Conservation (phyloP, 768 basidiomycete species). For the Boletus reticuloceps region DNA sequence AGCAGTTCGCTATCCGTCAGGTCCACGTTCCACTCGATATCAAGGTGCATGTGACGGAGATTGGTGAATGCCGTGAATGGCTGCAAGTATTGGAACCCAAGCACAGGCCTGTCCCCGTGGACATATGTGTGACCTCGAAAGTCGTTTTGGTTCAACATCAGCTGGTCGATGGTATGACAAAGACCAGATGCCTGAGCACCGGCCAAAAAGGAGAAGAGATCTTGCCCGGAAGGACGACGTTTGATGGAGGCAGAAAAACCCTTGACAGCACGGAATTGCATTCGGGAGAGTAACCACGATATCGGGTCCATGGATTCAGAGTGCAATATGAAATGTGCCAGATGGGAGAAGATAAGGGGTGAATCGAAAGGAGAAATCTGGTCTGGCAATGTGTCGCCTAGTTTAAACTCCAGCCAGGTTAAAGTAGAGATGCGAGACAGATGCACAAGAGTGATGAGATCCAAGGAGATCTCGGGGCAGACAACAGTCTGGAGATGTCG, state of each 20-base stretch:
- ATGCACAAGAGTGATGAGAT: too few relatives aligned
- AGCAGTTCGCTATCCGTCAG: neutral
- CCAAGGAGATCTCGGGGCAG: neutral
- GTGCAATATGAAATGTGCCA: neutral
- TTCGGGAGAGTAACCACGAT: neutral
- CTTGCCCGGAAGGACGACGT: neutral
- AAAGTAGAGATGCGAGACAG: neutral
- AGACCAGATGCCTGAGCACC: neutral
- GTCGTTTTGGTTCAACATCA: neutral
- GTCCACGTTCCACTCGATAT: neutral
- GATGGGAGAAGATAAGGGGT: neutral
- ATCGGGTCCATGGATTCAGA: neutral
- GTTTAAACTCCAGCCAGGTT: neutral
- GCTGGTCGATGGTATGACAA: neutral
- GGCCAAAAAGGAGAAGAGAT: neutral
- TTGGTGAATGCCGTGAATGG: neutral
- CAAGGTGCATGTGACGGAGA: neutral
- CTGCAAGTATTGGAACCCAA: neutral
- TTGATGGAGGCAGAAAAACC: neutral
- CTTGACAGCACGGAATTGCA: neutral
- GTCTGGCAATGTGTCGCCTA: neutral
- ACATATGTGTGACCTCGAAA: too few relatives aligned
- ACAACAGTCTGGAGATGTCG: neutral
- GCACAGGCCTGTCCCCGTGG: too few relatives aligned
- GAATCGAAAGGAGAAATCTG: neutral